Base-by-base conservation (phyloP, 2,329 filamentous ascomycete genomes). In the Cryphonectria parasitica region DNA sequence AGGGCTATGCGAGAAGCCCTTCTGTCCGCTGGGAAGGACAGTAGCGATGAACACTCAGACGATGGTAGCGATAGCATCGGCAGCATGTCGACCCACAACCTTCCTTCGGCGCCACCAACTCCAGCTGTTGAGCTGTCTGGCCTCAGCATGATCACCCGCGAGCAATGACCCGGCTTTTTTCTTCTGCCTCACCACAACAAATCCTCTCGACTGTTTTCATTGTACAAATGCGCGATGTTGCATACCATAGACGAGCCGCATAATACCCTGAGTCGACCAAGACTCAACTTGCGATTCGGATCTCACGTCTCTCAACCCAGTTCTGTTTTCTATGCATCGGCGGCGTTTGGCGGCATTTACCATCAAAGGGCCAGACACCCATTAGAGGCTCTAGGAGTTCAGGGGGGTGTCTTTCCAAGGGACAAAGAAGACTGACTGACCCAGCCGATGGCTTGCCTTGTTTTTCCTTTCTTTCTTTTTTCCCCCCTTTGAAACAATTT, bases 1-100 rank as follows among this genome's bases (percentile, higher is more conserved):
- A 83, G 82, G 76, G 78, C 84, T 10, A 74, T 88, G 74, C 83
- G 83, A 67, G 83, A 85, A 72, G 86, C 86, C 15, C 86, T 87
- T 68, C 84, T 88, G 75, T 77, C 80, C 49, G 76, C 80, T 45
- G 76, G 76, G 41, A 80, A 80, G 73, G 72, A 72, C 64, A 80
- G 80, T 71, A 79, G 78, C 28, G 82, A 84, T 67, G 80, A 84
- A 25, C 78, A 81, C 39, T 83, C 85, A 15, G 69, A 71, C 43
- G 83, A 84, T 69, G 82, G 82, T 49, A 86, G 83, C 73, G 80
- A 79, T 68, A 84, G 83, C 75, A 79, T 85, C 72, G 78, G 81
- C 25, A 63, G 56, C 56, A 34, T 41, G n/a, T 86, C 84, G 15
- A 82, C 84, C 4, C 79, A 80, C 31, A 80, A 84, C 39, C 75